Base-by-base conservation (phyloP, 257 asterid species). In the Plantago elongata region DNA sequence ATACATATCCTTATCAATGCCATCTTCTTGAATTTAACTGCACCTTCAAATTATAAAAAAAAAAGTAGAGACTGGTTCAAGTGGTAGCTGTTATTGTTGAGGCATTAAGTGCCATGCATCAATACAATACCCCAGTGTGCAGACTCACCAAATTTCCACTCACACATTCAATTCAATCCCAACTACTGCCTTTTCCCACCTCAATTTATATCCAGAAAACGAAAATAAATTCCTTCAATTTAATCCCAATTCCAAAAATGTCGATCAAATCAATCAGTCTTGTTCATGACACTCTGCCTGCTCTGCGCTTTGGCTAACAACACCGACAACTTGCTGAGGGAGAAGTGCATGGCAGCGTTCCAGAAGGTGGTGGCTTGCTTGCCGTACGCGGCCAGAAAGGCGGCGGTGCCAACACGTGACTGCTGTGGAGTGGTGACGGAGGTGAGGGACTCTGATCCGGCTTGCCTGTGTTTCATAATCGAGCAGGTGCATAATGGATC, bases 401-500 rank as follows among this genome's bases (percentile, higher is more conserved):
- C 84, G 60, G 72, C 78, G 9, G 45, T 77, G 17, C 95, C 98
- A 16, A 72, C 72, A 48, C 78, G 66, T 66, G 90, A 81, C n/a
- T 92, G 98, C 79, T 92, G 98, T 68, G 52, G 22, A 3, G 67
- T 97, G 1, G 90, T 74, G 58, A 29, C 74, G 57, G 86, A 76
- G 4, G 22, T 92, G 13, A 92, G 82, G 72, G 71, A 64, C 1
- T 63, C 51, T 13, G 69, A 86, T 30, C 93, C 98, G 3, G 89
- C 74, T 5, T 92, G 98, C 61, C 69, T 88, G 3, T 92, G 98
- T 58, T 88, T 45, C 69, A 50, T 92, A 3, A 83, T 92, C 1
- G 84, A 86, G 68, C 95, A 86, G 84, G 73, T 89, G 59, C 98
- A 92, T 34, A 79, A 70, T 57, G 95, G 95, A 0, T 51, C 80